Base-by-base conservation (phyloP, 1,284 basidiomycete genomes). In the Puccinia coronata region DNA sequence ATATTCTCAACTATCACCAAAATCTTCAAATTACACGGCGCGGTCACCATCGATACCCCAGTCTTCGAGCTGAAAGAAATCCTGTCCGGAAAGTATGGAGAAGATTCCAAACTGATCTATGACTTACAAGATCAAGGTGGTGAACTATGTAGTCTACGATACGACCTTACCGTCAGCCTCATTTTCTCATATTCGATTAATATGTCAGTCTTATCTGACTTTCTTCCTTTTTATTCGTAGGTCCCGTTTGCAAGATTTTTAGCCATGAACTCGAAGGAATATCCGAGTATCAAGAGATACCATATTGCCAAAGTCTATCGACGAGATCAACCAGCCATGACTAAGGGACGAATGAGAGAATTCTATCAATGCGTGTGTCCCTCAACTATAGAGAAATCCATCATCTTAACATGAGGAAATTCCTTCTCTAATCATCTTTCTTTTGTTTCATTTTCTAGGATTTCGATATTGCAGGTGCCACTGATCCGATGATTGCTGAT, bases 51-150 rank as follows among this genome's bases (percentile, higher is more conserved):
- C 82, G 87, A 85, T 70, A 86, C 84, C 3, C 87, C 87, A 74
- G 85, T 86, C 28, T 86, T 86, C 74, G 85, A 85, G 82, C 83
- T 85, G 59, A 85, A 84, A 79, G 85, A 85, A 82, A 86, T 84
- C 73, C 83, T 85, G 65, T 83, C 83, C 1, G 85, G 84, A 47
- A 87, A 87, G 69, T 85, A 86, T 59, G 86, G 87, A 81, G 97
- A 99, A 87, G 96, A 99, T 87, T 91, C 92, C 70, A 99, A 99
- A 87, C 91, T 99, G 84, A 99, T 99, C 84, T 99, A 98, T 87
- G 96, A 99, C 87, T 90, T 99, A 76, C 91, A 92, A 89, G 97
- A 99, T 87, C 97, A 99, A 87, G 97, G 96, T n/a, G 96, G 97
- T 34, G 97, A 99, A 87, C 91, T 98, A 84, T 92, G 98, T 83